Evolutionary conservation across 2,329 filamentous ascomycete genomes (phyloP).

Genomic region (Ophiostoma montium): DNA sequence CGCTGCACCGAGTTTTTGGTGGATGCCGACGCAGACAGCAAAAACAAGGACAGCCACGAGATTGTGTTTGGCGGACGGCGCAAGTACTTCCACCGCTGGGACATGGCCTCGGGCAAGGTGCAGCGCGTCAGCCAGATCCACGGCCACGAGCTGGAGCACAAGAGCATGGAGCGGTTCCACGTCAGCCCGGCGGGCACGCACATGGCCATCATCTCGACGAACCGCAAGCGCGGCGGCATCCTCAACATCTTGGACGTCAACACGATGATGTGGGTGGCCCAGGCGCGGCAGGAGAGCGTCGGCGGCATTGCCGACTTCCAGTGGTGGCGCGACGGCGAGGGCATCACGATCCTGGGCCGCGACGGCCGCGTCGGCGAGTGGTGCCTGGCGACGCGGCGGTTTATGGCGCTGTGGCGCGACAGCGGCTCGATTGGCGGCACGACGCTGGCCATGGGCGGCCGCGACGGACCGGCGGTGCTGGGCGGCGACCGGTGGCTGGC

Average conservation of each 20-base stretch:
- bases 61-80: constrained; percentile 83
- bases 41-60: constrained; percentile 34
- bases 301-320: constrained; percentile 80
- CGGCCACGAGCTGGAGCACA: constrained; percentile 68
- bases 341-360: constrained; percentile 69
- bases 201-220: constrained; percentile 68
- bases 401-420: constrained; percentile 75
- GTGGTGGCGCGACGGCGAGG: constrained; percentile 80
- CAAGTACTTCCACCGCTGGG: constrained; percentile 89
- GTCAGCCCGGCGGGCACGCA: constrained; percentile 75
- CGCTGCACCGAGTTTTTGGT: constrained; percentile 65
- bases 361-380: constrained; percentile 88
- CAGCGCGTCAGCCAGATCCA: constrained; percentile 68
- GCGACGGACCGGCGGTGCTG: constrained; percentile 42
- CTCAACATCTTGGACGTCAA: constrained; percentile 71
- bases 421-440: constrained; percentile 81
- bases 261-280: constrained; percentile 77
- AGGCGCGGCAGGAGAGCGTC: constrained; percentile 66
- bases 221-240: constrained; percentile 72
- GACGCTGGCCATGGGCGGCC: constrained; percentile 64
- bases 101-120: constrained; percentile 65
- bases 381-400: constrained; percentile 51
- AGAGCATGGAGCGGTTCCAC: constrained; percentile 81
- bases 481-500: constrained; percentile 83
- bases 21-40: constrained; percentile 28